Base-by-base conservation (phyloP, 306 rosid genomes). In the Crotalaria pallida region DNA sequence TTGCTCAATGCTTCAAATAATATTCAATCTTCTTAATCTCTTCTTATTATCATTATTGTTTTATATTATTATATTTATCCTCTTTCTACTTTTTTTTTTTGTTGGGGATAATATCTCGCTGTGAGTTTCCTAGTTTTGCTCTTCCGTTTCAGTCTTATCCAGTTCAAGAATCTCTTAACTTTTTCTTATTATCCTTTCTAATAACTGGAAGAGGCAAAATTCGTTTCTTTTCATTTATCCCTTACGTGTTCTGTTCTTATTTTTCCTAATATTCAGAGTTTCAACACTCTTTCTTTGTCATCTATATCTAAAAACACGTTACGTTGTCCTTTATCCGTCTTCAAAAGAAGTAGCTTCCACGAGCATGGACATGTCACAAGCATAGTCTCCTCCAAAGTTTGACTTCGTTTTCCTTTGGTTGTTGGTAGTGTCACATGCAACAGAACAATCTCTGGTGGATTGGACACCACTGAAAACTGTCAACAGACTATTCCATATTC, bases 341-440 rank as follows among this genome's bases (percentile, higher is more conserved):
- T n/a, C n/a, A n/a, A n/a, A n/a, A 22, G 66, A 31, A 31, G 73
- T 1, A 31, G 15, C 31, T 7, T 1, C 10, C 55, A 33, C 4
- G 15, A 58, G 3, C 45, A 7, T 23, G 31, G 17, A 71, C 45
- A 5, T 72, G 70, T 11, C 48, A 21, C n/a, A 8, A 19, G 58
- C 55, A n/a, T n/a, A n/a, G n/a, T n/a, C n/a, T n/a, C n/a, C n/a
- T n/a, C n/a, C 34, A 15, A 61, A 56, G 44, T 75, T 69, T 80
- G 72, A 67, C 79, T 68, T 70, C 21, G 58, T 64, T 62, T 45
- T 70, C 38, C 63, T 75, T 36, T 11, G 34, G 58, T 23, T 60
- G 68, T 68, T 53, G 61, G 61, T 19, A 22, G 33, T 24, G 53
- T 0, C 45, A 67, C 61, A 55, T 55, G 75, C 62, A 44, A 16